These are phyloP conservation scores for Ceratobasidium sp. DNA, from an alignment of 1,284 basidiomycete species.

Conservation along the genomic window DNA sequence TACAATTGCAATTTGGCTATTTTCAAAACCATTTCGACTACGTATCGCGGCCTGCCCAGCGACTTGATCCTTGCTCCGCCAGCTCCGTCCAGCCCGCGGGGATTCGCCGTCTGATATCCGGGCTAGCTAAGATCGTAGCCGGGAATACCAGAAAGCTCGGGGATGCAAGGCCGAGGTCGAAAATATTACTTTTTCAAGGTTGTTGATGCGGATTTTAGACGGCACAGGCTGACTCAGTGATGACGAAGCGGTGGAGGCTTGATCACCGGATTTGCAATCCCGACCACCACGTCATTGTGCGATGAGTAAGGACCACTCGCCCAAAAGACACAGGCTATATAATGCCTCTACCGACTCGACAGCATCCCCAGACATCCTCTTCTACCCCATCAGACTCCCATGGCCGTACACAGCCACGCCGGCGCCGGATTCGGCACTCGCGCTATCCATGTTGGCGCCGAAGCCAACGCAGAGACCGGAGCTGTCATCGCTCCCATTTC, in stretches of 20 bases:
- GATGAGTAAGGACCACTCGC: too few relatives aligned
- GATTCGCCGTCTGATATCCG: constrained; percentile 1
- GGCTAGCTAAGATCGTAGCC: background rate
- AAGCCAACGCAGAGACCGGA: constrained; percentile 78
- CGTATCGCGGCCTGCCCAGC: too few relatives aligned
- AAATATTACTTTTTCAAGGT: too few relatives aligned
- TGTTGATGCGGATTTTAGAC: too few relatives aligned
- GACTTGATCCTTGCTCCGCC: too few relatives aligned
- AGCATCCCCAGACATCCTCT: background rate
- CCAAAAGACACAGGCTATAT: too few relatives aligned
- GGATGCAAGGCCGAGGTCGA: too few relatives aligned
- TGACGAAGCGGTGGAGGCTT: background rate
- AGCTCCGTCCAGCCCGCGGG: constrained; percentile 18
- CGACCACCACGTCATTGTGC: background rate
- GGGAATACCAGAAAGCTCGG: too few relatives aligned
- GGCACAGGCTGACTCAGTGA: too few relatives aligned
- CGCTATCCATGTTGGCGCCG: constrained; percentile 83
- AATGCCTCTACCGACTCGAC: background rate
- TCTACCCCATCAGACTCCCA: background rate
- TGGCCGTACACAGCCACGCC: constrained; percentile 4
- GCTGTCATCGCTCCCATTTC: constrained; percentile 92
- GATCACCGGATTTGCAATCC: background rate
- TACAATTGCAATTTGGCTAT: too few relatives aligned
- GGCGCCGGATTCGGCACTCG: constrained; percentile 35
- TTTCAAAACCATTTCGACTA: too few relatives aligned